Conservation (phyloP, 2,329 filamentous ascomycete genomes). For the Thielaviopsis ethacetica region DNA sequence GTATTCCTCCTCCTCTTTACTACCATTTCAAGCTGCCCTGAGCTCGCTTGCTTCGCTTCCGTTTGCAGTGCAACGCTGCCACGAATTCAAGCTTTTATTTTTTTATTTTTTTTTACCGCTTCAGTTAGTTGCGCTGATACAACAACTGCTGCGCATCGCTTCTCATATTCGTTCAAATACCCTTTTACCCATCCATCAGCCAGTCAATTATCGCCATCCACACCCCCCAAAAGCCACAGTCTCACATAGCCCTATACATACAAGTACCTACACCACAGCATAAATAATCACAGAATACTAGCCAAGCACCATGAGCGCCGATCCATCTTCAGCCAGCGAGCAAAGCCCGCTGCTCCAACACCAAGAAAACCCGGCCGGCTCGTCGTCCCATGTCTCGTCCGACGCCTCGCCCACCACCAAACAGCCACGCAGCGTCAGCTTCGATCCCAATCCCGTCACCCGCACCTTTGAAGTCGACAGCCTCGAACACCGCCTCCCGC, state of each 20-base stretch:
- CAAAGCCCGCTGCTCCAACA: constrained; percentile 8
- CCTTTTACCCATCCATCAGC: background rate
- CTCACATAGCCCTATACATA: background rate
- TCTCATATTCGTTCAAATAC: background rate
- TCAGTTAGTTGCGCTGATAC: no score
- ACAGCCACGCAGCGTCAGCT: constrained; percentile 52
- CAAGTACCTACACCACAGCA: background rate
- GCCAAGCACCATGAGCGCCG: constrained; percentile 2
- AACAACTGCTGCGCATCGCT: background rate
- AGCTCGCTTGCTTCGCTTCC: background rate
- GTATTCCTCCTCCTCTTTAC: no score
- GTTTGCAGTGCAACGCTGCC: background rate
- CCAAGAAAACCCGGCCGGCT: background rate
- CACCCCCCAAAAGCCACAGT: background rate
- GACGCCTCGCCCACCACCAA: constrained; percentile 21
- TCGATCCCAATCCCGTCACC: constrained; percentile 54
- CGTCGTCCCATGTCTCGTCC: constrained; percentile 2
- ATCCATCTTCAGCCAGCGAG: constrained; percentile 5
- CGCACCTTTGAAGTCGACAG: constrained; percentile 40
- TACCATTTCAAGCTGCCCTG: background rate
- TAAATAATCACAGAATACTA: no score
- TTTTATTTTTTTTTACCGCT: background rate
- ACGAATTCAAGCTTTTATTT: background rate
- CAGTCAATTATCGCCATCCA: background rate
- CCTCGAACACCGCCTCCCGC: constrained; percentile 19